Evolutionary conservation across 2,329 filamentous ascomycete species (phyloP), one percentile per base, ranked within the genome.

Genomic region (Diplocarpon mali): DNA sequence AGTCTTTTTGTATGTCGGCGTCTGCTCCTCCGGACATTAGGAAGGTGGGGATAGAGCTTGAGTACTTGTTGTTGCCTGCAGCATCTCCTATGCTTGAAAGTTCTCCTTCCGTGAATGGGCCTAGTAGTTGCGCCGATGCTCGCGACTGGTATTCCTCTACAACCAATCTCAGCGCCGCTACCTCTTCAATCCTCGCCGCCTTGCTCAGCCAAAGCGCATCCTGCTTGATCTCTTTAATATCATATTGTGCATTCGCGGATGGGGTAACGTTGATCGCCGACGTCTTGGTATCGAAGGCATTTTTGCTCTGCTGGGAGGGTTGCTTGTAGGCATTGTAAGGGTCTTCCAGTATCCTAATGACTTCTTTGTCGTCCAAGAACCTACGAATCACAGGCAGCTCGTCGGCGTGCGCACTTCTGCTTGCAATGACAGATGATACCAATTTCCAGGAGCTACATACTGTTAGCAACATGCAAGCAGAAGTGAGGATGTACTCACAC

Each of bases 161-260:
- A 2, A 81, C 81, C 35, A 94, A 71, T 48, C 92, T 78, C 57
- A 98, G 69, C 20, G 90, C 88, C 11, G 82, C 77, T 35, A 92
- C 69, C 62, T 95, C 80, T 62, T 92, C 87, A 53, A 95, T 78
- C 36, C 76, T 72, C 40, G 80, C 78, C 58, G 82, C 78, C 57
- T 83, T 78, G 64, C 86, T 89, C 50, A 98, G 69, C 88, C 89
- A 96, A 54, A 83, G 62, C 29, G 87, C 76, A 67, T 96, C 89
- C 38, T 78, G 76, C 66, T 94, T 95, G 62, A 96, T 78, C 58
- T 83, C 69, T 32, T 83, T 78, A 53, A 95, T 70, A 58, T 89
- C 78, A 60, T 83, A 85, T 45, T 76, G 75, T 34, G 76, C 73
- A 56, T 76, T 77, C 11, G 76, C 69, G 5, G 76, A 76, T 14